Evolutionary conservation across 306 rosid species (phyloP).

Genomic region (Canavalia gladiata): DNA sequence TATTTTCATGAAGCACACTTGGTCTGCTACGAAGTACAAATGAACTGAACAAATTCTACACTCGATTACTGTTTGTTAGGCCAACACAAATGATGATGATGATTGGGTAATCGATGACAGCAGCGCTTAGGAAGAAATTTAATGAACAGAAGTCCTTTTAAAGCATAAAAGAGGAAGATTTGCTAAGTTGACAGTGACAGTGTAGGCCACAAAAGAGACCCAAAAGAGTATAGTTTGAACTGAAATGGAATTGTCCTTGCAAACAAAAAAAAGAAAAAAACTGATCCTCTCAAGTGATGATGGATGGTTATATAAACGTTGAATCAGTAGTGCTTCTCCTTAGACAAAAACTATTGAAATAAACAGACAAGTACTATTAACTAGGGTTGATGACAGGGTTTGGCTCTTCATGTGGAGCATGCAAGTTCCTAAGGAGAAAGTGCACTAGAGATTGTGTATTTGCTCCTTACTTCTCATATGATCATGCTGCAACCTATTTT

Average conservation of each 20-base stretch:
- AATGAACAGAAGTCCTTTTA: constrained; percentile 51
- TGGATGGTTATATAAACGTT: constrained; percentile 67
- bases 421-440: constrained; percentile 88
- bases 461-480: constrained; percentile 86
- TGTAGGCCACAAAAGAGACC: constrained; percentile 88
- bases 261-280: constrained; percentile 54
- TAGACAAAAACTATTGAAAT: constrained; percentile 40
- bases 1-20: too few species aligned
- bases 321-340: constrained; percentile 48
- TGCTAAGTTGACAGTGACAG: constrained; percentile 65
- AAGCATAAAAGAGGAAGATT: constrained; percentile 56
- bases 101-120: constrained; percentile 66
- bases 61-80: neutral
- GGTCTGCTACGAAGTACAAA: too few species aligned
- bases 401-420: constrained; percentile 90
- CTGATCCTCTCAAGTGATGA: constrained; percentile 37
- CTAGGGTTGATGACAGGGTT: constrained; percentile 68
- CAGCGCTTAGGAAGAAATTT: constrained; percentile 47
- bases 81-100: constrained; percentile 50
- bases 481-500: constrained; percentile 76
- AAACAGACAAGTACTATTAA: constrained; percentile 22
- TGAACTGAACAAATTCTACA: too few species aligned
- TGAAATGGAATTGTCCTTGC: constrained; percentile 58
- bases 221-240: constrained; percentile 55
- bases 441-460: constrained; percentile 75